Base-by-base conservation (phyloP, 371 early-diverging fungal species). In the Apophysomyces elegans region DNA sequence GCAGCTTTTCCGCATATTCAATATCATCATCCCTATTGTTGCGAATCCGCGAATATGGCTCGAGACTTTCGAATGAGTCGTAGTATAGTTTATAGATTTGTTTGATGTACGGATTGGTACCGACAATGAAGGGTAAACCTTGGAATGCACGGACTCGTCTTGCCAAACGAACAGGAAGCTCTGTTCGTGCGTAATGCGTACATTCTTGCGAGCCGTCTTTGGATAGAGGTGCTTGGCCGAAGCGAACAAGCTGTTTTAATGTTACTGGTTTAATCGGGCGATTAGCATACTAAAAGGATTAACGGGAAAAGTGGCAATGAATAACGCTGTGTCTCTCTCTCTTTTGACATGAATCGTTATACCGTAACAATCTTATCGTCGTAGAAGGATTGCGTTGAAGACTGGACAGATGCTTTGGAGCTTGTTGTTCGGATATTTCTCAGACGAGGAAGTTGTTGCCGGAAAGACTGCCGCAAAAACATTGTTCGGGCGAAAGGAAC, bases 41-140 rank as follows among this genome's bases (percentile, higher is more conserved):
- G 32, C 75, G 70, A 0, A 78, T 72, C 35, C 75, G 69, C 1
- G 90, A 88, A 47, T 87, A 84, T 6, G 74, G 71, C 4, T 84
- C 78, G 16, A 94, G 70, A 5, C 76, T 85, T 61, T 92, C 91
- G 68, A 95, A 93, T 1, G 93, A 90, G 58, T 91, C 90, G 61
- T 87, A 87, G 68, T 96, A 96, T 0, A 96, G 83, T 54, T 86
- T 79, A 75, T 94, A 93, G 38, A 95, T 88, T 56, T 78, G 77
- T 61, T 86, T 84, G 68, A 96, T 93, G 70, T 90, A 88, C 2
- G 96, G 96, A 69, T 96, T 96, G 45, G 93, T 93, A 47, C 93
- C 96, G 32, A 96, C 95, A 64, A 96, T 96, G 70, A 92, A 95
- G 0, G 95, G 96, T 13, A 96, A 79, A 62, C 87, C 89, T 73